Evolutionary conservation across 2,329 filamentous ascomycete species (phyloP).

Genomic region (Alternaria gansuensis): DNA sequence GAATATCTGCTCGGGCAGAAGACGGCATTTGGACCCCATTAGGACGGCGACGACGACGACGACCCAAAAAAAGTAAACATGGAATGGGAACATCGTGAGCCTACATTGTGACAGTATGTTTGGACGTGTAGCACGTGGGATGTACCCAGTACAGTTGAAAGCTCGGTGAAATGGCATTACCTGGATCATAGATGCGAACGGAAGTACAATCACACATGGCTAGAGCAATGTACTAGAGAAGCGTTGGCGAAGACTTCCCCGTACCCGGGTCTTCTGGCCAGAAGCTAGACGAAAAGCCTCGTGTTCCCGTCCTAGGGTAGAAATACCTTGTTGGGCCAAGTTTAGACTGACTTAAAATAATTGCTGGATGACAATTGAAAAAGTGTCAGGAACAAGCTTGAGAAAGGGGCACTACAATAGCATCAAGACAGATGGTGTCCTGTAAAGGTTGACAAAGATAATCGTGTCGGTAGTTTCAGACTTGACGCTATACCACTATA

Average conservation of each 20-base stretch:
- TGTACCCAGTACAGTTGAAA: conserved; percentile 10
- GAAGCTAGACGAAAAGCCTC: conserved; percentile 4
- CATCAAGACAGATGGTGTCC: conserved; percentile 14
- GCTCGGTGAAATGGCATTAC: conserved; percentile 15
- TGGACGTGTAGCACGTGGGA: background rate
- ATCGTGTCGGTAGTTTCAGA: conserved; percentile 3
- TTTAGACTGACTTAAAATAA: conserved; percentile 14
- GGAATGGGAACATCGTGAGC: background rate
- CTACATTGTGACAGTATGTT: background rate
- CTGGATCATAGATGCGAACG: conserved; percentile 6
- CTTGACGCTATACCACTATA: background rate
- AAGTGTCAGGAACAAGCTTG: conserved; percentile 7
- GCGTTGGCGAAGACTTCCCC: conserved; percentile 4
- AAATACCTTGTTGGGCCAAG: conserved; percentile 28
- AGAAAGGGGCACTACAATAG: conserved; percentile 7
- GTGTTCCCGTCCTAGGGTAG: conserved; percentile 16
- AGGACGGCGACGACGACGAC: background rate
- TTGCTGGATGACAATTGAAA: conserved; percentile 21
- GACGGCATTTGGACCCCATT: background rate
- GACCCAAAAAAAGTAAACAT: background rate
- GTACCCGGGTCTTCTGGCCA: conserved; percentile 3
- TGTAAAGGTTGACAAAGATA: conserved; percentile 4
- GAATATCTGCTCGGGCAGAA: conserved; percentile 13
- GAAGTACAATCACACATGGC: conserved; percentile 11
- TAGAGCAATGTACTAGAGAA: conserved; percentile 10